Evolutionary conservation across 2,329 filamentous ascomycete genomes (phyloP).

Genomic region (Ophiostoma ulmi): DNA sequence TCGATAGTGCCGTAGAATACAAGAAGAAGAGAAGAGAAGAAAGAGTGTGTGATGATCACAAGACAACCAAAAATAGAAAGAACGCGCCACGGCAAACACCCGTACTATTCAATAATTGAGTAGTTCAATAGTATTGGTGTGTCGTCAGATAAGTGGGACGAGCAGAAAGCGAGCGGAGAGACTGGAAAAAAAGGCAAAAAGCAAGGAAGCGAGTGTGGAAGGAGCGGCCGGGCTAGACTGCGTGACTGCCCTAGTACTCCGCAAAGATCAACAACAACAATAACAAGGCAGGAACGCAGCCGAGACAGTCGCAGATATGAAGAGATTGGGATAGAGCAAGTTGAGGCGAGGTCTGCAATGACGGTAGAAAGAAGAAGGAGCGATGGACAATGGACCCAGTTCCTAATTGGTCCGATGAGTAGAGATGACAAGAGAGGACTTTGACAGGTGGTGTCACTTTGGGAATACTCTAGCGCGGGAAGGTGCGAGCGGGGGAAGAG

Average conservation of each 20-base stretch:
- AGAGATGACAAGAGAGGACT: neutral
- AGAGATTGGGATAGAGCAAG: neutral
- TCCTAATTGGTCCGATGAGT: neutral
- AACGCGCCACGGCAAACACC: neutral
- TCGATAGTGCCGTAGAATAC: neutral
- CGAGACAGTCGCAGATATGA: neutral
- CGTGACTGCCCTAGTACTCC: constrained; percentile 6
- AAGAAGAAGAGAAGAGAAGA: constrained; percentile 3
- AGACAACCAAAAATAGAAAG: neutral
- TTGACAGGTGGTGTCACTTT: neutral
- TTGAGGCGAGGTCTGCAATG: neutral
- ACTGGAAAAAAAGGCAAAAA: constrained; percentile 3
- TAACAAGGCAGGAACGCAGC: constrained; percentile 12
- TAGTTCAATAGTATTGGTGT: neutral
- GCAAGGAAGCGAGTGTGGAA: constrained; percentile 4
- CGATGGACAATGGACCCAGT: neutral
- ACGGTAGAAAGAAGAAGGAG: neutral
- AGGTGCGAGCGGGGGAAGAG: neutral
- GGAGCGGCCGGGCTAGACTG: constrained; percentile 2
- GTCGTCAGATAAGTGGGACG: constrained; percentile 13
- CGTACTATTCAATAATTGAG: neutral
- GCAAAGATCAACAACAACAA: constrained; percentile 13
- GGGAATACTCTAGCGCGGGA: neutral
- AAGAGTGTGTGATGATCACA: neutral
- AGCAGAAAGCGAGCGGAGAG: neutral